Base-by-base conservation (phyloP, 768 basidiomycete genomes). In the Boletus reticulatus region DNA sequence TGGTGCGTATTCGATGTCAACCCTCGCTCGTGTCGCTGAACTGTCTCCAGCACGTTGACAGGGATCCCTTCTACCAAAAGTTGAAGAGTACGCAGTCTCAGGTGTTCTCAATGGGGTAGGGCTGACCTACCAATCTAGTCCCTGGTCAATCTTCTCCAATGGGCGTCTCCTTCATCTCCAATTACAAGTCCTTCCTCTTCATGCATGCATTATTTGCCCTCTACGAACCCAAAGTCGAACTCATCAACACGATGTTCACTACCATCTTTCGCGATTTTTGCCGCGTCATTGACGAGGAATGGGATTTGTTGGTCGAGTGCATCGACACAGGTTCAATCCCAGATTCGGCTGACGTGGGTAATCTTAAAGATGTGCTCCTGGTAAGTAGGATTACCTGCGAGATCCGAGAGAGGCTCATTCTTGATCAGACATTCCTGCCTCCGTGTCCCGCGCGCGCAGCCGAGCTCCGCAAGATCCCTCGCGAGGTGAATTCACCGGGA, bases 231-330 rank as follows among this genome's bases (percentile, higher is more conserved):
- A 48, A 55, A 37, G 44, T 67, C 14, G 60, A 57, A 32, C 45
- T 60, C n/a, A 61, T 68, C 43, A 60, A 64, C 9, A 56, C 60
- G 3, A 62, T 66, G 55, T 68, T 68, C 43, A 51, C 48, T 2
- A 63, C 64, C 4, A 32, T 61, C 14, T 60, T 70, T 42, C 50
- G 57, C 29, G 61, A 70, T 36, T 56, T 69, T 36, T 66, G 57
- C n/a, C 58, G 50, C 8, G 20, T 45, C n/a, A 57, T 66, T 13
- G 57, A 59, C 14, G 55, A 62, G n/a, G 43, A 67, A 32, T 67
- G 62, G 61, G 60, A 70, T 14, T 24, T 39, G 8, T 47, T 69
- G 27, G 19, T 65, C 10, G 52, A 61, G 8, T 65, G 49, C 24
- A 62, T 69, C 17, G 31, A 59, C 3, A 50, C 45, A 0, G 62